Base-by-base conservation (phyloP, 768 basidiomycete genomes). In the Trametes villosa region DNA sequence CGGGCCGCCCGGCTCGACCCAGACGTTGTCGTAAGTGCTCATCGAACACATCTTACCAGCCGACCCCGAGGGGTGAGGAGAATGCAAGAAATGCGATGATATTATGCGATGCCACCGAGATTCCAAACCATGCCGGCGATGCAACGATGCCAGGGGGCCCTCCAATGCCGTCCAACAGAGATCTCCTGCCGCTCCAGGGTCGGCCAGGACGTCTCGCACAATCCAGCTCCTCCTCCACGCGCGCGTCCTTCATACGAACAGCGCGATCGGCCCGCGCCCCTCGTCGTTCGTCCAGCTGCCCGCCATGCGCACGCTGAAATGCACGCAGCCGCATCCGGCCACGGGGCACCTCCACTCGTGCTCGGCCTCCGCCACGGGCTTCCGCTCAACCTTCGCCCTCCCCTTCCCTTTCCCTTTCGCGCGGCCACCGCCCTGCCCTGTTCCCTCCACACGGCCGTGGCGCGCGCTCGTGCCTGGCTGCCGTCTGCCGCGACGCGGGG, bases 261-360 rank as follows among this genome's bases (percentile, higher is more conserved):
- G 64, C 22, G 72, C 68, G 53, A 80, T 70, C 12, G 73, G 75
- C 24, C 78, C 78, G 51, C 71, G 67, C 41, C 77, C 77, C 50
- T 78, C 79, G 64, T 88, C 86, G 68, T 81, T 82, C 36, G 73
- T 77, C 88, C 89, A 92, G 57, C 74, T 76, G 3, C 86, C 87
- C 41, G 78, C 79, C 12, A 87, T 67, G 60, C 81, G 78, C 33
- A 87, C 78, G 63, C 87, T 89, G 12, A 76, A 73, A 70, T 90
- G 88, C 34, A 76, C 64, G 15, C 70, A 71, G 11, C 74, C 80
- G 67, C 89, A 92, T 1, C 78, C 79, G 3, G 76, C 64, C 1
- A 91, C 86, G 0, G 89, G 89, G 67, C 89, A 92, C 17, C 45
- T 65, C 87, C 87, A 92, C 67, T 83, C 78, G 65, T 81, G 77